Conservation (phyloP, 257 asterid genomes). For the Solanum dulcamara region DNA sequence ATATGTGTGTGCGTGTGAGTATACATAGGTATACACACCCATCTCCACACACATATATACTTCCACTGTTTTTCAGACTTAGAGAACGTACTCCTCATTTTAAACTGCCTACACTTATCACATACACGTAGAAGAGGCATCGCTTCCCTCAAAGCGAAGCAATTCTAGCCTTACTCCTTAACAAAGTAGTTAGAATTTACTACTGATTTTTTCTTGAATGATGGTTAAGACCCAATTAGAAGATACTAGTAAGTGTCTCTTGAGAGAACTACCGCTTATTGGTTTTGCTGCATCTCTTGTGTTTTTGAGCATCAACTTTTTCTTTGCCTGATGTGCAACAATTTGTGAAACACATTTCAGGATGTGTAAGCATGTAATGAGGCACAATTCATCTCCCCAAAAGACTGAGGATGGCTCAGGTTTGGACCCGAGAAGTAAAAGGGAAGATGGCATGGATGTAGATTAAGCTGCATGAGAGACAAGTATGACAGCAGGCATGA, state of each 20-base stretch:
- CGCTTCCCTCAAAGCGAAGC: not conserved
- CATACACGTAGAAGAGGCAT: not conserved
- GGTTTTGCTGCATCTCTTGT: not conserved
- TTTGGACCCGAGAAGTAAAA: slow-evolving; percentile 21
- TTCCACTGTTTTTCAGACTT: not conserved
- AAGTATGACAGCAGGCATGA: not conserved
- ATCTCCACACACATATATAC: not conserved
- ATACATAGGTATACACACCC: not conserved
- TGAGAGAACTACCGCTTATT: not conserved
- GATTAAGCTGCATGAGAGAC: slow-evolving; percentile 22
- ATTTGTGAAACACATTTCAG: slow-evolving; percentile 32
- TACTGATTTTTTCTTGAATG: not conserved
- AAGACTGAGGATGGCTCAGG: slow-evolving; percentile 24
- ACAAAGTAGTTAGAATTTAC: not conserved
- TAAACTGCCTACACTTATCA: not conserved
- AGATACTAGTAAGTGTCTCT: not conserved
- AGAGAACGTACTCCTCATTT: not conserved
- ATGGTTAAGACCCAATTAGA: not conserved
- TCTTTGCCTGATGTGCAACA: not conserved
- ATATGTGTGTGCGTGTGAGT: not conserved
- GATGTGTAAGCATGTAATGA: slow-evolving; percentile 46
- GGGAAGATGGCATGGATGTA: slow-evolving; percentile 43
- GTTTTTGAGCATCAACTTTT: not conserved
- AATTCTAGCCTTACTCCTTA: not conserved
- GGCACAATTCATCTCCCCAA: slow-evolving; percentile 27